Evolutionary conservation across 2,329 filamentous ascomycete species (phyloP), one percentile per base, ranked within the genome.

Genomic region (Trichoderma sp.): DNA sequence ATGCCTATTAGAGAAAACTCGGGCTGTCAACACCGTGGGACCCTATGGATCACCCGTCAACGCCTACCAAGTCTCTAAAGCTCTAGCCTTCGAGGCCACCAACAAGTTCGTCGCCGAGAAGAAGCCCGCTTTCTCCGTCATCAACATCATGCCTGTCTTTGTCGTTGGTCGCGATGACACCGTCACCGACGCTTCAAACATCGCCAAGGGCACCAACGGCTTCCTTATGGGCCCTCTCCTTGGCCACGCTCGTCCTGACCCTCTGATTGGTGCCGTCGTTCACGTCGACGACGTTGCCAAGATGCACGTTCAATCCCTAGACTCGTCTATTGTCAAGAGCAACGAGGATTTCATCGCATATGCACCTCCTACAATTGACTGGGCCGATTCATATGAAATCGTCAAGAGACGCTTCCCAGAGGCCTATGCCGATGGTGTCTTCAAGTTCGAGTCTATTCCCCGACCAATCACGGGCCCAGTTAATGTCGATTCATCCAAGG

Each of bases 1-100:
- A n/a, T 13, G 6, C n/a, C 24, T 49, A 43, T n/a, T 1, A 69
- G 59, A 69, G 43, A 5, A 61, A 14, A 55, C 53, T 14, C 61
- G 61, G 5, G 55, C 31, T 5, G 14, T 16, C 2, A 37, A 5
- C 43, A 52, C 40, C 27, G 24, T 68, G 1, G 74, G 74, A 1
- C 79, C 79, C 11, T 79, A 78, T 71, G 68, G 70, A 24, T 73
- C 73, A 66, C 73, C 74, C 59, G 74, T 80, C 43, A 76, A 73
- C 6, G 80, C 79, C 24, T 82, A 82, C 70, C 72, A 72, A 3
- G 77, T 79, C 1, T 78, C 78, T 70, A 82, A 82, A 72, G 74
- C 75, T 2, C 74, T 75, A 1, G 76, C 81, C 0, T 75, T 80
- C 33, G 69, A 75, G 5, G 75, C 76, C 4, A 76, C 77, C 16